Evolutionary conservation across 768 basidiomycete genomes (phyloP).

Genomic region (Leccinum aurantiacum): DNA sequence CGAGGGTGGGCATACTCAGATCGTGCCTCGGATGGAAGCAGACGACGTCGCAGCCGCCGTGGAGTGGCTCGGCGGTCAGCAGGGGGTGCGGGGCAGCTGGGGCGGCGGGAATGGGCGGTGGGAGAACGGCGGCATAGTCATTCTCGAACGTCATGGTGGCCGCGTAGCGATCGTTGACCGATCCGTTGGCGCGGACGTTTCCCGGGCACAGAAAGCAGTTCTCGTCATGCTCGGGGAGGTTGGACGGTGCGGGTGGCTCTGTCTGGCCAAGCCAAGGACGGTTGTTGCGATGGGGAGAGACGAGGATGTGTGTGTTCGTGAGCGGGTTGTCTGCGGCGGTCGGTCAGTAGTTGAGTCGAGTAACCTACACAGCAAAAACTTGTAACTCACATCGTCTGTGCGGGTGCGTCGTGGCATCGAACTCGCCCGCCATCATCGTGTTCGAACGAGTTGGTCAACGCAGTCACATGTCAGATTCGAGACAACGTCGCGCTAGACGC

Average conservation of each 20-base stretch:
- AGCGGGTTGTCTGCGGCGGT: conserved; percentile 70
- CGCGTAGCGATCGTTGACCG: conserved; percentile 65
- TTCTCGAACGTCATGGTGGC: conserved; percentile 73
- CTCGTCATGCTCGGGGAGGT: conserved; percentile 64
- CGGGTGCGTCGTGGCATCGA: conserved; percentile 63
- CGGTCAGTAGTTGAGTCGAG: neutral
- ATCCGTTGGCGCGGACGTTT: conserved; percentile 72
- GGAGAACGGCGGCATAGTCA: conserved; percentile 79
- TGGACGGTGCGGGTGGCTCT: conserved; percentile 55
- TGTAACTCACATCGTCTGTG: conserved; percentile 65
- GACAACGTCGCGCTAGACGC: conserved; percentile 52
- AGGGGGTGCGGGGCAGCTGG: conserved; percentile 60
- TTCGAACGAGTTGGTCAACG: neutral
- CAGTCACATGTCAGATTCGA: conserved; percentile 33
- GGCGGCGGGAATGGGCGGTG: conserved; percentile 54
- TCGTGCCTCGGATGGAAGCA: conserved; percentile 87
- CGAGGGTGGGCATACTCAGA: conserved; percentile 73
- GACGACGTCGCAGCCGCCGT: conserved; percentile 86
- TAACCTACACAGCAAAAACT: neutral
- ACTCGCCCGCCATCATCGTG: conserved; percentile 34
- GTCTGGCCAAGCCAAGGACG: conserved; percentile 91
- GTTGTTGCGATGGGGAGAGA: conserved; percentile 87
- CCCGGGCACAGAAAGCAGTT: conserved; percentile 88
- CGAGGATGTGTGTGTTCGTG: conserved; percentile 71
- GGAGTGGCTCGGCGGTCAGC: conserved; percentile 61